These are phyloP conservation scores for Porphyrellus sp. DNA, from an alignment of 1,284 basidiomycete species.

Conservation along the genomic window DNA sequence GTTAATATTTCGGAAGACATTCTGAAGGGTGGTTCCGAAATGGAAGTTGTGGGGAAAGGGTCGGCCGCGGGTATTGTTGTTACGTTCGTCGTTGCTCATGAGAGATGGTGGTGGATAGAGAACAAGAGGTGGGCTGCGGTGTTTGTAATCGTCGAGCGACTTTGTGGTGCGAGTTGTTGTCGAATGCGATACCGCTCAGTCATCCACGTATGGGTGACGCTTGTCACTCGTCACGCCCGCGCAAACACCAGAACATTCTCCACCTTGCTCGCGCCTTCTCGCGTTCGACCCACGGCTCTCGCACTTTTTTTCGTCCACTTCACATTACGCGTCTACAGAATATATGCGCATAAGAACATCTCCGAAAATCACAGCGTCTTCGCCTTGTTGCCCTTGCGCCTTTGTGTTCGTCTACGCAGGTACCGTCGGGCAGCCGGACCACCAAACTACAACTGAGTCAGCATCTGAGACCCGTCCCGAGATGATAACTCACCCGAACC, in stretches of 20 bases:
- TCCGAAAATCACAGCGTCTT: constrained; percentile 31
- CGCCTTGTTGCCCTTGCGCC: constrained; percentile 30
- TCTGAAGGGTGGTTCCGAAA: constrained; percentile 30
- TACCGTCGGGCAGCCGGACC: constrained; percentile 47
- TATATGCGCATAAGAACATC: neutral
- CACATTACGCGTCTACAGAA: neutral
- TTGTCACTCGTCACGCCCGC: constrained; percentile 25
- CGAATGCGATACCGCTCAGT: neutral
- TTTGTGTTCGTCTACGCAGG: constrained; percentile 42
- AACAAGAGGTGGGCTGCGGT: constrained; percentile 8
- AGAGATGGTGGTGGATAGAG: constrained; percentile 22
- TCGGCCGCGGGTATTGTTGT: constrained; percentile 8
- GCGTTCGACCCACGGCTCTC: constrained; percentile 14
- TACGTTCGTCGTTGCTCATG: constrained; percentile 25
- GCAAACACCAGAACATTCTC: constrained; percentile 35
- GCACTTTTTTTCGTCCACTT: constrained; percentile 1
- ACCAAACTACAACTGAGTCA: constrained; percentile 44
- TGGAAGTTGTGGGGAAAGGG: constrained; percentile 26
- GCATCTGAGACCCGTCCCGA: neutral
- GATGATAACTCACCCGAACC: constrained; percentile 47
- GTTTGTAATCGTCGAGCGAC: constrained; percentile 15
- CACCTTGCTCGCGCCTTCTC: neutral
- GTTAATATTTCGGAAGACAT: constrained; percentile 33
- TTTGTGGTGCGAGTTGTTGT: neutral
- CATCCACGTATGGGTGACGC: constrained; percentile 7